Evolutionary conservation across 2,329 filamentous ascomycete genomes (phyloP), one percentile per base, ranked within the genome.

Genomic region (Clonostachys rosea): DNA sequence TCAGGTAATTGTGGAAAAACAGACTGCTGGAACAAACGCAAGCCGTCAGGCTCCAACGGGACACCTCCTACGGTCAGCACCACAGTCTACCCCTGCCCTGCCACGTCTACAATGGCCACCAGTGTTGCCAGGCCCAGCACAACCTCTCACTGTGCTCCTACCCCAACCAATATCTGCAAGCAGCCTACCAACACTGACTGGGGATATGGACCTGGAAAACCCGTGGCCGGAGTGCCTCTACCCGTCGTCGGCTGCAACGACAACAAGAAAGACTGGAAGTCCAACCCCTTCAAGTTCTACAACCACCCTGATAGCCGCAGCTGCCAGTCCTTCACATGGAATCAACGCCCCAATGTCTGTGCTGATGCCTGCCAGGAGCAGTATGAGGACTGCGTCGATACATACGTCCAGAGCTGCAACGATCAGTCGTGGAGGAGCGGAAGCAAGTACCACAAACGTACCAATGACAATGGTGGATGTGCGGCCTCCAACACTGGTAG

Each of bases 151-250:
- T 67, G 71, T 46, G 64, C 71, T 45, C 73, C 76, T 3, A 61
- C 70, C 34, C 70, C 74, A 2, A 76, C 73, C 47, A 73, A 73
- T 54, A 70, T 81, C 56, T 81, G 77, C 70, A 64, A 59, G 35
- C 75, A 80, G 61, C 72, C 77, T n/a, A 61, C 65, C 45, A 75
- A 67, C 64, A 76, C 79, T 54, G 75, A 76, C 59, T 79, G 76
- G 54, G 83, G 81, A 45, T 92, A 91, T 58, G 82, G 79, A 2
- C 83, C 85, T 2, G 79, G 84, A 35, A 83, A 69, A 44, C 70
- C 74, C 4, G 74, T 79, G 14, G 78, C 75, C 43, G 70, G 66
- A 49, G 78, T 81, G 46, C 62, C 66, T 18, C 62, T 81, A 45
- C 78, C 77, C 42, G 61, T 76, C 47, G 68, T 81, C 34, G 73